These are phyloP conservation scores for Penicillium lividum DNA, from an alignment of 495 filamentous ascomycete genomes.

Conservation along the genomic window DNA sequence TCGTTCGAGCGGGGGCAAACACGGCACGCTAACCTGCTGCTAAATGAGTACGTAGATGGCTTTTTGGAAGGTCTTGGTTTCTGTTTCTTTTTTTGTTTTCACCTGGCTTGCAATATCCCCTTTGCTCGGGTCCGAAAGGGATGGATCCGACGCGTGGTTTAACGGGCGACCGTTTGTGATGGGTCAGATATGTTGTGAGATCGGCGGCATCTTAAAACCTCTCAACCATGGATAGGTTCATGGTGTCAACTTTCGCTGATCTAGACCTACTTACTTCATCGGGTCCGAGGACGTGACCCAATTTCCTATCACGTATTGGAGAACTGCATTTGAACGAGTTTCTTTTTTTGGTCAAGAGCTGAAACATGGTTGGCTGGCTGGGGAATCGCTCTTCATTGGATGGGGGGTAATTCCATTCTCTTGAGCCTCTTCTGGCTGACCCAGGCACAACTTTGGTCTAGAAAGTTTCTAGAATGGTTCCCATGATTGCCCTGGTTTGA, in stretches of 20 bases:
- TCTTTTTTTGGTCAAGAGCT: not conserved
- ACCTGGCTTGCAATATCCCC: too few relatives aligned
- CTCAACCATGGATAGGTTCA: not conserved
- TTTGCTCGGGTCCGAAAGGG: slow-evolving; percentile 1
- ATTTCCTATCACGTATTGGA: not conserved
- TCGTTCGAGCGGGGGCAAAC: not conserved
- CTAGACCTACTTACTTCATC: not conserved
- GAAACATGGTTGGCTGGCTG: not conserved
- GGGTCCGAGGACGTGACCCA: not conserved
- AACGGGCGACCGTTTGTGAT: slow-evolving; percentile 3
- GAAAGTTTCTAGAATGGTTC: not conserved
- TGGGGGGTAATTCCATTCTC: not conserved
- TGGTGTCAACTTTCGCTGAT: not conserved
- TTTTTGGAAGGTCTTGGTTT: not conserved
- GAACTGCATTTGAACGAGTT: not conserved
- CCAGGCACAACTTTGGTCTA: not conserved
- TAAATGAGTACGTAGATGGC: slow-evolving; percentile 1
- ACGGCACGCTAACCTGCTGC: not conserved
- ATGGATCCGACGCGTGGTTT: not conserved
- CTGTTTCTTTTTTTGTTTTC: not conserved
- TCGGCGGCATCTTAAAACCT: not conserved
- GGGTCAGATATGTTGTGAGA: not conserved
- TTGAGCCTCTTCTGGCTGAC: not conserved
- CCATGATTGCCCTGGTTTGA: not conserved
- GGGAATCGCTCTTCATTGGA: not conserved